phyloP scores from a whole-genome alignment of 768 basidiomycete species.

The Trametes elegans region DNA sequence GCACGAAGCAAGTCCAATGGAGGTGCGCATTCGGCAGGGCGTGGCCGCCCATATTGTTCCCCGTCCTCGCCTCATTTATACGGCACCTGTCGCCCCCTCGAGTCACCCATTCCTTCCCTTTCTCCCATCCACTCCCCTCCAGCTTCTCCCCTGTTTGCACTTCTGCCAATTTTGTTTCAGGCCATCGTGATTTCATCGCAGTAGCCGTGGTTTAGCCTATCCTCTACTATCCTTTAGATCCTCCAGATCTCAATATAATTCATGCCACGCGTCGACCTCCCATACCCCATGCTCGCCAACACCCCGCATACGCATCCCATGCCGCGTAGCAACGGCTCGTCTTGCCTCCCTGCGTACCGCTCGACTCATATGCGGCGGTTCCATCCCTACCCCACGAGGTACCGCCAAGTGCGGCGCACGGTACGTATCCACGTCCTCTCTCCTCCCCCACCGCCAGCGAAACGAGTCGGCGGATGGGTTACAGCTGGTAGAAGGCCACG shows the following conservation, averaged over 20 bases:
- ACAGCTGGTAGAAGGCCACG: too few species aligned
- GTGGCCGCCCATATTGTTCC: neutral
- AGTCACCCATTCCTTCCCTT: too few species aligned
- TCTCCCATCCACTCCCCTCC: neutral
- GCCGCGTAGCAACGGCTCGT: neutral
- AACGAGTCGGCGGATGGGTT: neutral
- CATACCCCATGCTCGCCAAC: neutral
- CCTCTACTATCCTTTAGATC: too few species aligned
- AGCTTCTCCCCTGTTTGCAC: neutral
- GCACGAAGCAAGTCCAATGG: neutral
- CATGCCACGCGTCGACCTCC: neutral
- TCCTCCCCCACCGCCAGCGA: too few species aligned
- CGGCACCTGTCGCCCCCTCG: neutral
- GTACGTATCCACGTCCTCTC: neutral
- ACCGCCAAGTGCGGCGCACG: neutral
- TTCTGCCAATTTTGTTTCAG: neutral
- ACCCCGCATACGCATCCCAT: neutral
- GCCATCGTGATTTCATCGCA: neutral
- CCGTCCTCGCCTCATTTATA: neutral
- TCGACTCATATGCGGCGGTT: neutral
- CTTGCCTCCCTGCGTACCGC: conserved; percentile 6
- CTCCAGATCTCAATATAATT: neutral
- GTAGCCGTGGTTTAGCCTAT: neutral
- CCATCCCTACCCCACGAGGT: conserved; percentile 1
- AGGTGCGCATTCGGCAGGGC: neutral